Evolutionary conservation across 306 rosid species (phyloP).

Genomic region (Ammopiptanthus mongolicus): DNA sequence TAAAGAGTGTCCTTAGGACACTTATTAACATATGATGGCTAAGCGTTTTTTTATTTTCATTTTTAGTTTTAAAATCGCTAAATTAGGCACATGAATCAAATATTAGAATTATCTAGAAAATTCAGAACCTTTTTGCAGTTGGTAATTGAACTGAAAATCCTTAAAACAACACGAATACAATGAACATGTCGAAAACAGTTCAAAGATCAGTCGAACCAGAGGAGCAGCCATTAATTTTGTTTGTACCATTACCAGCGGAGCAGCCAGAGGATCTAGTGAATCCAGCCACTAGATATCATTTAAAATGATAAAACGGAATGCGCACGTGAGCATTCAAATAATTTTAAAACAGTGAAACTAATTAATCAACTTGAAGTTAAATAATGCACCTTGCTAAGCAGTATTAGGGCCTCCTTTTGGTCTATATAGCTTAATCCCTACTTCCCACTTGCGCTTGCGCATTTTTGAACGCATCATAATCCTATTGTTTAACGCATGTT

Average conservation of each 20-base stretch:
- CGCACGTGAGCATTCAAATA: background rate
- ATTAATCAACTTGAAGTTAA: no score
- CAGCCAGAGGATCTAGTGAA: slow-evolving; percentile 3
- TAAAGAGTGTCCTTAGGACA: no score
- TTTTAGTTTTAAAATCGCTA: background rate
- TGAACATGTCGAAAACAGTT: background rate
- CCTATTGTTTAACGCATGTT: background rate
- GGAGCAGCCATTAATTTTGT: background rate
- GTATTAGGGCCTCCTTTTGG: background rate
- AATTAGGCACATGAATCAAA: background rate
- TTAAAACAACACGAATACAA: no score
- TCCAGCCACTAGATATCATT: background rate
- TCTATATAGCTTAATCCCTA: background rate
- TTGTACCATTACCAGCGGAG: background rate
- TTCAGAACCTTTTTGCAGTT: no score
- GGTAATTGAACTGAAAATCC: no score
- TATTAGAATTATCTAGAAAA: background rate
- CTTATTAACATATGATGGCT: background rate
- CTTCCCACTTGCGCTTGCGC: background rate
- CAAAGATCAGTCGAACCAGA: background rate
- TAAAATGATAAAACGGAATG: background rate
- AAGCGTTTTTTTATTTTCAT: background rate
- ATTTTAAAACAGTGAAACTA: no score
- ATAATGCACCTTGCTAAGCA: background rate
- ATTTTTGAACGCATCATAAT: background rate